A percentile compares a stretch with the other conserved stretches of the same genome.
These are phyloP conservation scores for Candida nitratophila DNA, from an alignment of 805 yeast genomes.

Conservation along the genomic window DNA sequence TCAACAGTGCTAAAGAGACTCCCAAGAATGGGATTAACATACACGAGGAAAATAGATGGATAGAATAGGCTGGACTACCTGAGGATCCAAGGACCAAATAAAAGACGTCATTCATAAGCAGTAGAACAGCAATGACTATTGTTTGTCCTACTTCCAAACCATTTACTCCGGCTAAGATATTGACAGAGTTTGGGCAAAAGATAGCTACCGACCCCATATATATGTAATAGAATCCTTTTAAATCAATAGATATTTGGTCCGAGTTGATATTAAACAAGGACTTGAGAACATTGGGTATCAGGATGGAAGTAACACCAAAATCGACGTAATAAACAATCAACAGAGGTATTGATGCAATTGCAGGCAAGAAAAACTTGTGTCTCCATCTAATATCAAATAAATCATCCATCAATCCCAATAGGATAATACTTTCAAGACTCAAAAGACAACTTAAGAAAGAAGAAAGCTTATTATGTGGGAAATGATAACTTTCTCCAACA, in stretches of 20 bases:
- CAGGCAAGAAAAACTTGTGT: constrained; percentile 93
- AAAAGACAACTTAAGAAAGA: constrained; percentile 81
- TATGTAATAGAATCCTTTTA: constrained; percentile 72
- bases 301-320: constrained; percentile 83
- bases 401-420: constrained; percentile 90
- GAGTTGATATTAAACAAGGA: constrained; percentile 29
- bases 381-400: constrained; percentile 96
- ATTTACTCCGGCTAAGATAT: constrained; percentile 92
- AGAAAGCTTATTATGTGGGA: constrained; percentile 78
- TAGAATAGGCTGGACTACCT: constrained; percentile 52
- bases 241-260: constrained; percentile 51
- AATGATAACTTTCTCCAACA: constrained; percentile 26
- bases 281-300: constrained; percentile 66
- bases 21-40: constrained; percentile 83
- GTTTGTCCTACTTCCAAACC: constrained; percentile 97
- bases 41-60: constrained; percentile 77
- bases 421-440: constrained; percentile 74
- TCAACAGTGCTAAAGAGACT: constrained; percentile 67
- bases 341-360: constrained; percentile 87
- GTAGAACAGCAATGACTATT: constrained; percentile 62
- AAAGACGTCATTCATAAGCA: constrained; percentile 69
- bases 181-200: constrained; percentile 93
- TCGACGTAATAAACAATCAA: constrained; percentile 88
- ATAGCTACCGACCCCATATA: constrained; percentile 92
- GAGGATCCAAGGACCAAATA: constrained; percentile 40